Evolutionary conservation across 495 filamentous ascomycete species (phyloP).

Genomic region (Xylaria longipes): DNA sequence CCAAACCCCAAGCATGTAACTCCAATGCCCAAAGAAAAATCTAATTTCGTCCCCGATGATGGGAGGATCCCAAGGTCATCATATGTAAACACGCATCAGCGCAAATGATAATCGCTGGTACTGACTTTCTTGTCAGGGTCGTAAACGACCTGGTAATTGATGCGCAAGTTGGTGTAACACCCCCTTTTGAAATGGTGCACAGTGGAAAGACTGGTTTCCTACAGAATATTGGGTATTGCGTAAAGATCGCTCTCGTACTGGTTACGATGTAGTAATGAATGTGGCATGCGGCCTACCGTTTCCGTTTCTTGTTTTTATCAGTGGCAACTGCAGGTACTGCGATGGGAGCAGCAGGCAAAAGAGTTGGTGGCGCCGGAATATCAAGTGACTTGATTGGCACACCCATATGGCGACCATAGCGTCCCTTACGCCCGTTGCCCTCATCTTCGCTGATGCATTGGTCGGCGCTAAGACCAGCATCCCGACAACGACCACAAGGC

Average conservation of each 20-base stretch:
- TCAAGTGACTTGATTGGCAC: constrained; percentile 80
- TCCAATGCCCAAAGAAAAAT: constrained; percentile 30
- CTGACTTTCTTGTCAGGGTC: background rate
- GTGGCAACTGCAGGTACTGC: constrained; percentile 32
- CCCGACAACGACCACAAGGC: constrained; percentile 92
- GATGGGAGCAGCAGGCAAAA: constrained; percentile 50
- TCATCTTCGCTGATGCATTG: constrained; percentile 97
- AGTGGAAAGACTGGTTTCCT: background rate
- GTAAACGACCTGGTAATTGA: background rate
- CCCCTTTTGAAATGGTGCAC: background rate
- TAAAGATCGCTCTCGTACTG: background rate
- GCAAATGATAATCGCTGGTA: background rate
- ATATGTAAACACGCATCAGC: constrained; percentile 1
- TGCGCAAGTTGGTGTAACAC: background rate
- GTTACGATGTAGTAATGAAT: constrained; percentile 14
- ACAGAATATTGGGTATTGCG: background rate
- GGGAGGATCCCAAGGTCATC: constrained; percentile 16
- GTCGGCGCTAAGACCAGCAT: constrained; percentile 90
- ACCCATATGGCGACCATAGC: constrained; percentile 95
- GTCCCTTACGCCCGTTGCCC: constrained; percentile 93
- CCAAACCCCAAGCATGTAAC: constrained; percentile 33
- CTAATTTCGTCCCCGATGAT: constrained; percentile 18
- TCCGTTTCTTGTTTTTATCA: constrained; percentile 59
- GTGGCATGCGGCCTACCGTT: constrained; percentile 45
- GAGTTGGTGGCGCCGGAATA: constrained; percentile 36